These are phyloP conservation scores for Candida sithepensis DNA, from an alignment of 805 yeast species.

Conservation along the genomic window DNA sequence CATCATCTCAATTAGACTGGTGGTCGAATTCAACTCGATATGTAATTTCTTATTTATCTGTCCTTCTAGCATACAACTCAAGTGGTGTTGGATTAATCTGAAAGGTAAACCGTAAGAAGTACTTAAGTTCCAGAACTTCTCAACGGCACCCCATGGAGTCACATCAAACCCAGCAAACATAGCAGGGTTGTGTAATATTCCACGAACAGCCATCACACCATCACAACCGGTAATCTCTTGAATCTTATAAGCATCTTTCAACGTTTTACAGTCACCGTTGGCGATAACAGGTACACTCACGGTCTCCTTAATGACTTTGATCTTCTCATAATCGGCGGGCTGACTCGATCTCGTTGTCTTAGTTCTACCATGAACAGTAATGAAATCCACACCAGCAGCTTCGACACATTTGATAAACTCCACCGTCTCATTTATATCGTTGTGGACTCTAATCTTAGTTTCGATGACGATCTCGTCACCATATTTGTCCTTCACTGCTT, in stretches of 20 bases:
- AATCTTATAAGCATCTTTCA: slow-evolving; percentile 62
- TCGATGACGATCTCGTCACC: slow-evolving; percentile 76
- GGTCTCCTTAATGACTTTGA: slow-evolving; percentile 55
- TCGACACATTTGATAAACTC: slow-evolving; percentile 71
- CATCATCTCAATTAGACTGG: slow-evolving; percentile 56
- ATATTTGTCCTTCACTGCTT: slow-evolving; percentile 71
- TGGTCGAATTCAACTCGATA: slow-evolving; percentile 61
- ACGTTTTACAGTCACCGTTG: slow-evolving; percentile 87
- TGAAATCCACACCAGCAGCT: slow-evolving; percentile 86
- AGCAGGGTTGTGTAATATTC: slow-evolving; percentile 82
- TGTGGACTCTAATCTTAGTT: slow-evolving; percentile 87
- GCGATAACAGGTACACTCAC: slow-evolving; percentile 83
- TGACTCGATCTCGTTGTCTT: slow-evolving; percentile 78
- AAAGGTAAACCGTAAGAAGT: slow-evolving; percentile 82
- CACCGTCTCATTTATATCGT: slow-evolving; percentile 67
- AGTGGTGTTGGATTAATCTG: slow-evolving; percentile 80
- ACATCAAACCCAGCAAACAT: slow-evolving; percentile 67
- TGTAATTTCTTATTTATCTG: slow-evolving; percentile 43
- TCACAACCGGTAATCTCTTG: slow-evolving; percentile 68
- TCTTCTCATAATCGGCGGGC: slow-evolving; percentile 83
- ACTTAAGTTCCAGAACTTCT: slow-evolving; percentile 74
- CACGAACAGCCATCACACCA: slow-evolving; percentile 96
- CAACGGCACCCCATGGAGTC: slow-evolving; percentile 92
- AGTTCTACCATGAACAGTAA: slow-evolving; percentile 92
- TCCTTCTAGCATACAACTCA: slow-evolving; percentile 78